Base-by-base conservation (phyloP, 1,284 basidiomycete species). In the Ceratobasidium sp. region DNA sequence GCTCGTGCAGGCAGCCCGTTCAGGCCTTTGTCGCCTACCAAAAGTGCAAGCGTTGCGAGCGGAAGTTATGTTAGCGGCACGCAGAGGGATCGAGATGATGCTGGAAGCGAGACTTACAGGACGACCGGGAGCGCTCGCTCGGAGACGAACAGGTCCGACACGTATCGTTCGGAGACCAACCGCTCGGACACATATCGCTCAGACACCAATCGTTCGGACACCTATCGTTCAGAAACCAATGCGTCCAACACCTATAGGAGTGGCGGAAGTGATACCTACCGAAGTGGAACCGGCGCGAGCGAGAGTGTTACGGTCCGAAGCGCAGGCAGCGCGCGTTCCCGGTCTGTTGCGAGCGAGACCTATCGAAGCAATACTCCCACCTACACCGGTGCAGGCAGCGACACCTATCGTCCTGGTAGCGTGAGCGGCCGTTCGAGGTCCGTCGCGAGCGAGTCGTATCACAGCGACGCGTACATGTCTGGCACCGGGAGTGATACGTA, bases 401-500 rank as follows among this genome's bases (percentile, higher is more conserved):
- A 67, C 1, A 67, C 50, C 3, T 50, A 50, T 21, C 32, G 50
- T 16, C 18, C 9, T 32, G 61, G 61, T 10, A 60, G 58, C 41
- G 50, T 30, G n/a, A 41, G 65, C 65, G 58, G 58, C 14, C 39
- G 58, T 39, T 43, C 58, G 14, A 39, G 58, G 39, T 60, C 58
- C 28, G 58, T 43, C 41, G 58, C 41, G 58, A 60, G 41, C 58
- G 65, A 52, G 23, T 43, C 10, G 2, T 60, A 60, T 30, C 3
- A 50, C 21, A 55, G 64, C 39, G 50, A 52, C 16, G 55, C 50
- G n/a, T 67, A 55, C 10, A 36, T 34, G 46, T 39, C 41, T 32
- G 55, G 67, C 6, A 60, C 58, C 16, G 67, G 67, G 1, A 60
- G 67, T 43, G 57, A 71, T n/a, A 71, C 67, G 3, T 71, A 71